These are phyloP conservation scores for Venturiaceae sp. DNA, from an alignment of 2,329 filamentous ascomycete species.

Conservation along the genomic window DNA sequence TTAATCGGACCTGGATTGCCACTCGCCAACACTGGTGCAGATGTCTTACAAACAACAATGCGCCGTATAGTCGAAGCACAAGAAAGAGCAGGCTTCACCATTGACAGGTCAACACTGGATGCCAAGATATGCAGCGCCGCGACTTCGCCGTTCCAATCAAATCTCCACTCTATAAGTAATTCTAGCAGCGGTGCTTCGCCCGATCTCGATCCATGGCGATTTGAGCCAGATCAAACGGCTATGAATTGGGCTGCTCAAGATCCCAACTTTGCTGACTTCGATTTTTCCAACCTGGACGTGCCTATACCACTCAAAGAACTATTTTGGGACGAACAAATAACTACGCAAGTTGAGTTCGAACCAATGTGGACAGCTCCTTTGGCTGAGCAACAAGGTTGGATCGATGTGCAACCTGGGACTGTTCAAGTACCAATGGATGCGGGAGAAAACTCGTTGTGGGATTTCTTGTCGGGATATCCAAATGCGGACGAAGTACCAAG, in stretches of 20 bases:
- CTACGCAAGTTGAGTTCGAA: background rate
- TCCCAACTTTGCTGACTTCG: background rate
- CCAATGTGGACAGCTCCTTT: background rate
- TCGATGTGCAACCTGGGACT: background rate
- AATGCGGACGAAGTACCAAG: background rate
- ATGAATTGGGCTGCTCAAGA: background rate
- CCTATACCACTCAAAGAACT: background rate
- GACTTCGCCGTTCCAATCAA: background rate
- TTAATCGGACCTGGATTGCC: too few species aligned
- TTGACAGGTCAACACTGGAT: too few species aligned
- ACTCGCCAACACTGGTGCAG: too few species aligned
- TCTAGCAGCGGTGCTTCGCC: background rate
- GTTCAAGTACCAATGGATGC: background rate
- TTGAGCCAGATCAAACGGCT: background rate
- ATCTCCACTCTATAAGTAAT: background rate
- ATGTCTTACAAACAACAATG: background rate
- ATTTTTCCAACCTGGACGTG: background rate
- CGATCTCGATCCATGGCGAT: background rate
- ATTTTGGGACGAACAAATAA: background rate
- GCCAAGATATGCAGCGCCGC: background rate
- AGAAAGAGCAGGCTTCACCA: too few species aligned
- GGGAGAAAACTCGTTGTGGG: background rate
- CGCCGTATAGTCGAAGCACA: too few species aligned
- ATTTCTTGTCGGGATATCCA: background rate
- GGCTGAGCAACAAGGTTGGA: background rate